These are phyloP conservation scores for Medicago truncatula DNA, from an alignment of 306 rosid genomes.

Conservation along the genomic window MtrunA17r5.0-ANR NC_053045.1:9043001-9043500, in stretches of 20 bases:
- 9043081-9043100: not conserved
- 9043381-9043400: constrained; percentile 96
- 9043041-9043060: not conserved
- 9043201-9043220: constrained; percentile 32
- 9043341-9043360: constrained; percentile 95
- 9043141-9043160: constrained; percentile 12
- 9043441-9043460: constrained; percentile 23
- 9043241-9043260: constrained; percentile 95
- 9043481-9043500: not conserved
- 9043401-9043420: constrained; percentile 97
- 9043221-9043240: constrained; percentile 76
- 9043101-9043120: not conserved
- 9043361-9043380: constrained; percentile 90
- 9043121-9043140: not conserved
- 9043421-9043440: constrained; percentile 55
- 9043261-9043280: constrained; percentile 89
- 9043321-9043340: constrained; percentile 98
- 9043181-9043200: not conserved
- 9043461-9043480: constrained; percentile 27
- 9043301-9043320: constrained; percentile 84
- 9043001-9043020: not conserved
- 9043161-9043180: constrained; percentile 22
- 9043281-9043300: constrained; percentile 67
- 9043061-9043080: not conserved
- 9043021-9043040: not conserved